Conservation (phyloP, 257 asterid genomes). For the Ballota nigra region DNA sequence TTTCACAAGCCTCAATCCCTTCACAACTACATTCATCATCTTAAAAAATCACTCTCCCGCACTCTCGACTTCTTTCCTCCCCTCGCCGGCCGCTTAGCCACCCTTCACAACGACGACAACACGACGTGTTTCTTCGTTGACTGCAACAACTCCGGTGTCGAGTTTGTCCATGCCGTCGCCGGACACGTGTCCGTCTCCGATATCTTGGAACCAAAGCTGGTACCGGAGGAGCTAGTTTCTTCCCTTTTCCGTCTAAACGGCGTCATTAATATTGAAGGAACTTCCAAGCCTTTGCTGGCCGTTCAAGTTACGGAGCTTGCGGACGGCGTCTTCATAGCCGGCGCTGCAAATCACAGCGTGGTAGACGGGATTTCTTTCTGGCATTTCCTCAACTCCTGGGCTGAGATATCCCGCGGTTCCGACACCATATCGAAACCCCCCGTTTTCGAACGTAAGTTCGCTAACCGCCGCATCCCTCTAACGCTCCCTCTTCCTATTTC, state of each 20-base stretch:
- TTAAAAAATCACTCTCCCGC: conserved; percentile 45
- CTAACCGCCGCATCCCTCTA: background rate
- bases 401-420: too few species aligned
- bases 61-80: too few species aligned
- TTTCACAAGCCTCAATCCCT: conserved; percentile 10
- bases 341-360: too few species aligned
- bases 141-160: conserved; percentile 30
- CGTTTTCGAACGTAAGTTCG: too few species aligned
- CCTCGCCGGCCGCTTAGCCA: conserved; percentile 7
- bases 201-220: conserved; percentile 13
- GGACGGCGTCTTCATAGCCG: too few species aligned
- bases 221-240: conserved; percentile 23
- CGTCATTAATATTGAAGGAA: conserved; percentile 21
- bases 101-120: conserved; percentile 16
- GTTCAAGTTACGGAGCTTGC: too few species aligned
- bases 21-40: conserved; percentile 29
- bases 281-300: too few species aligned
- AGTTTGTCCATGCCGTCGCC: conserved; percentile 25
- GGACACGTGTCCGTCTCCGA: conserved; percentile 11
- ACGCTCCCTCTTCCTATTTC: too few species aligned
- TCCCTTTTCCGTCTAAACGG: conserved; percentile 34
- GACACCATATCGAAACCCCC: too few species aligned
- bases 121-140: conserved; percentile 27
- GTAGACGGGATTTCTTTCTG: too few species aligned
- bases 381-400: too few species aligned